Base-by-base conservation (phyloP, 140 eudicot genomes). In the Anethum foeniculum region DNA sequence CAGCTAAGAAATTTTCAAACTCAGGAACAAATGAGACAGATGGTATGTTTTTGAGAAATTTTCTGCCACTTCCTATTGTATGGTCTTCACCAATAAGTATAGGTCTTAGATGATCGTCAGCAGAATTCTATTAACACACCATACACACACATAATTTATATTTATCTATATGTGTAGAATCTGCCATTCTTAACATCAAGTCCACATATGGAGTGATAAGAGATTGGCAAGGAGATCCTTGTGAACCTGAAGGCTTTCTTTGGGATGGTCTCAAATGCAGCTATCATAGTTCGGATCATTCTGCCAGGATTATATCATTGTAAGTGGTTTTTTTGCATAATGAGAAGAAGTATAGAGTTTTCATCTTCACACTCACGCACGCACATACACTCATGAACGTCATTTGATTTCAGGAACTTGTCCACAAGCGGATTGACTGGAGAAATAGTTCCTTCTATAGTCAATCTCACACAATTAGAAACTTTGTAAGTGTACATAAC, bases 191-290 rank as follows among this genome's bases (percentile, higher is more conserved):
- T 1, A 34, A 62, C 72, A 83, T 86, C 80, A 83, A 78, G 79
- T 41, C 81, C 14, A 23, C 21, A 15, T 86, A 85, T 71, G 69
- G 30, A 27, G 16, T 86, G 75, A 83, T 77, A 71, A 80, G 81
- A 77, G 81, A 83, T 82, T 90, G 95, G 92, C 89, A 86, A 87
- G 95, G 92, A 13, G 95, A 90, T 82, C 92, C 92, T 6, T 90
- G 95, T 64, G 48, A 48, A 49, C 92, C 95, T 10, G 78, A 74
- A 25, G 79, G 32, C 18, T 86, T 8, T 85, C 9, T 39, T 8
- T 90, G 92, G 95, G 82, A 41, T 41, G 90, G 90, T 68, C 76
- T 90, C 39, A 71, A 75, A 18, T 90, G 95, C 84, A 81, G 80
- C 79, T 48, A 86, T 48, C 30, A 43, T 68, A 77, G 56, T 36